Evolutionary conservation across 2,329 filamentous ascomycete genomes (phyloP).

Genomic region (Celoporthe dispersa): DNA sequence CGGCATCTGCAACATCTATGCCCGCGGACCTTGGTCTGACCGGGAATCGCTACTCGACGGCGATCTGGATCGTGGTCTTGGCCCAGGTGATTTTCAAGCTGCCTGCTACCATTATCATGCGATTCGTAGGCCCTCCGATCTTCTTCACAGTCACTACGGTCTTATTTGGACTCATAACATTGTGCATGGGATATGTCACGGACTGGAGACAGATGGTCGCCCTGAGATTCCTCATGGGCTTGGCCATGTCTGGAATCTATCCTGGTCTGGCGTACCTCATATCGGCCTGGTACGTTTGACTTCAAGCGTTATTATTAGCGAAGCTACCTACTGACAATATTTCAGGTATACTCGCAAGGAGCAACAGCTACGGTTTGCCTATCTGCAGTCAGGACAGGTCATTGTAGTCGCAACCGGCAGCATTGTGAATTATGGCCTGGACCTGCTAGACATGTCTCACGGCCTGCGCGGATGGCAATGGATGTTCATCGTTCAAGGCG

Average conservation of each 20-base stretch:
- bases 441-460: slow-evolving; percentile 60
- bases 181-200: slow-evolving; percentile 70
- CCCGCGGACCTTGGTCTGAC: slow-evolving; percentile 64
- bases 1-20: slow-evolving; percentile 72
- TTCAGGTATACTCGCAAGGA: slow-evolving; percentile 60
- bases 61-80: slow-evolving; percentile 76
- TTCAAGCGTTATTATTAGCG: background rate
- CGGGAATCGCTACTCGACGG: slow-evolving; percentile 69
- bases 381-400: slow-evolving; percentile 67
- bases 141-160: slow-evolving; percentile 66
- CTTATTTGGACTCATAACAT: slow-evolving; percentile 66
- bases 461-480: slow-evolving; percentile 68
- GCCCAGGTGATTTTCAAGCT: slow-evolving; percentile 70
- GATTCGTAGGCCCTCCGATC: slow-evolving; percentile 65
- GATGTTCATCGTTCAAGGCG: slow-evolving; percentile 71
- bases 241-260: slow-evolving; percentile 61
- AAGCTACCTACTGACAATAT: background rate
- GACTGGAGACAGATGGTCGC: slow-evolving; percentile 73
- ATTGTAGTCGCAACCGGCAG: slow-evolving; percentile 67
- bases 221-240: slow-evolving; percentile 67
- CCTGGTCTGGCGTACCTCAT: slow-evolving; percentile 57
- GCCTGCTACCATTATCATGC: slow-evolving; percentile 68
- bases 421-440: slow-evolving; percentile 72
- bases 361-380: slow-evolving; percentile 68
- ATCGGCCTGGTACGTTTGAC: slow-evolving; percentile 50